Evolutionary conservation across 225 moss, liverwort and hornwort genomes (phyloP).

Genomic region (Thuidium tamariscinum): DNA sequence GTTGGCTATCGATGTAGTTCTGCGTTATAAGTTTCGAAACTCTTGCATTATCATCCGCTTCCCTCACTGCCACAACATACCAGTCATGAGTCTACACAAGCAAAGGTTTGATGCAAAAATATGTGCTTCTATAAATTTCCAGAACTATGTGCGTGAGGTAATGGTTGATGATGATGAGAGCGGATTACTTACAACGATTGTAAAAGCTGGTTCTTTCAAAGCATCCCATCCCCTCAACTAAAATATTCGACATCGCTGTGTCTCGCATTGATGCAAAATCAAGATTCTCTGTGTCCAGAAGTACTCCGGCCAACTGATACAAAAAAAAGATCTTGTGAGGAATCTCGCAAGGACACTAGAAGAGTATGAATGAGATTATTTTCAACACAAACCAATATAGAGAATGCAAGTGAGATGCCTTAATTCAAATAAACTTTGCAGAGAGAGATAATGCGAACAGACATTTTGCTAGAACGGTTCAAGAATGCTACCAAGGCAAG

Average conservation of each 20-base stretch:
- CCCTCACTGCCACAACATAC: slow-evolving; percentile 12
- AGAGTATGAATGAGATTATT: not conserved
- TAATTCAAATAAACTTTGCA: not conserved
- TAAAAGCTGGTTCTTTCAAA: slow-evolving; percentile 31
- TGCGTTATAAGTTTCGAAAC: slow-evolving; percentile 25
- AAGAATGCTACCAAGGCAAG: not conserved
- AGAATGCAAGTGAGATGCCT: not conserved
- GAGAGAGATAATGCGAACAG: not conserved
- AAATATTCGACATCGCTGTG: slow-evolving; percentile 23
- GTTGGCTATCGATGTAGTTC: slow-evolving; percentile 31
- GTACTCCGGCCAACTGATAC: slow-evolving; percentile 48
- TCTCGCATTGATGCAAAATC: slow-evolving; percentile 47
- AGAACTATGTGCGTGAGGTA: not conserved
- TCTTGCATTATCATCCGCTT: slow-evolving; percentile 13
- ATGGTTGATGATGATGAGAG: not conserved
- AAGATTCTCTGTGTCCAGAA: slow-evolving; percentile 47
- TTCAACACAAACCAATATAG: not conserved
- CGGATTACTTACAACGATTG: slow-evolving; percentile 16
- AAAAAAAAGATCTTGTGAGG: not conserved
- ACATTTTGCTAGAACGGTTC: not conserved
- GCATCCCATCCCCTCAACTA: slow-evolving; percentile 20
- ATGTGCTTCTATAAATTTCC: not conserved
- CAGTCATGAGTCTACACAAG: not conserved
- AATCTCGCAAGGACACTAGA: not conserved
- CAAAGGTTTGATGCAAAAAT: not conserved